Evolutionary conservation across 2,329 filamentous ascomycete species (phyloP).

Genomic region (Stagonosporopsis cucurbitacearum): DNA sequence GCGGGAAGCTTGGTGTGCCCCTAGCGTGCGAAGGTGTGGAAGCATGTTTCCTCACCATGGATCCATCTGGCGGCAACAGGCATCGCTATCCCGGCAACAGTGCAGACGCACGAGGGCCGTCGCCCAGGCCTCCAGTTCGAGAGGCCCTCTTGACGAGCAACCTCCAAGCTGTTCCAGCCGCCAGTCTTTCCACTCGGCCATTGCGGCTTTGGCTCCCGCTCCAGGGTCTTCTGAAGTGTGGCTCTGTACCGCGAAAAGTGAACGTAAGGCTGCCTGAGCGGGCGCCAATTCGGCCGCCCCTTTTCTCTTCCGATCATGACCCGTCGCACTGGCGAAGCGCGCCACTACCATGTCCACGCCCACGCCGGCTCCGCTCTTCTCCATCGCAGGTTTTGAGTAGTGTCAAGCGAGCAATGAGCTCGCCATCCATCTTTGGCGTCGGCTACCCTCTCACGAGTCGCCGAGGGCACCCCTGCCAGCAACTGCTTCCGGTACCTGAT

Average conservation of each 20-base stretch:
- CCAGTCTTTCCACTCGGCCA: background rate
- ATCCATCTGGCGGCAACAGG: slow-evolving; percentile 11
- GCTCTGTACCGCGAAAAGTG: background rate
- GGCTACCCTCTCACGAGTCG: slow-evolving; percentile 28
- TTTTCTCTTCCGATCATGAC: slow-evolving; percentile 26
- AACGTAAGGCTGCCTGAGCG: slow-evolving; percentile 22
- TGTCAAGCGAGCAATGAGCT: slow-evolving; percentile 14
- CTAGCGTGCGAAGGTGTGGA: slow-evolving; percentile 15
- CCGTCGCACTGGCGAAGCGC: slow-evolving; percentile 31
- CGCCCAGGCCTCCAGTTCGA: slow-evolving; percentile 18
- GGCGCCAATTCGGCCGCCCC: slow-evolving; percentile 28
- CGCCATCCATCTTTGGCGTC: slow-evolving; percentile 21
- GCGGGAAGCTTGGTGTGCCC: slow-evolving; percentile 14
- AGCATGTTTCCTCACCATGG: slow-evolving; percentile 5
- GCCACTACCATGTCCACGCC: slow-evolving; percentile 24
- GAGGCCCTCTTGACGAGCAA: background rate
- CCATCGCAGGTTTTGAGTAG: slow-evolving; percentile 19
- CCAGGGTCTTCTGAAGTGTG: background rate
- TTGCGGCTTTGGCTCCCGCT: background rate
- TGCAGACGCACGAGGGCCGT: slow-evolving; percentile 9
- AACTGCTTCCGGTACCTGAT: slow-evolving; percentile 29
- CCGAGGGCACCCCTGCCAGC: slow-evolving; percentile 28
- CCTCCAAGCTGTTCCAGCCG: background rate
- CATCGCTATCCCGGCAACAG: slow-evolving; percentile 12
- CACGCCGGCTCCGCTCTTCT: slow-evolving; percentile 25